phyloP scores from a whole-genome alignment of 202 grass and related monocot species.

The Cymbopogon flexuosus region DNA sequence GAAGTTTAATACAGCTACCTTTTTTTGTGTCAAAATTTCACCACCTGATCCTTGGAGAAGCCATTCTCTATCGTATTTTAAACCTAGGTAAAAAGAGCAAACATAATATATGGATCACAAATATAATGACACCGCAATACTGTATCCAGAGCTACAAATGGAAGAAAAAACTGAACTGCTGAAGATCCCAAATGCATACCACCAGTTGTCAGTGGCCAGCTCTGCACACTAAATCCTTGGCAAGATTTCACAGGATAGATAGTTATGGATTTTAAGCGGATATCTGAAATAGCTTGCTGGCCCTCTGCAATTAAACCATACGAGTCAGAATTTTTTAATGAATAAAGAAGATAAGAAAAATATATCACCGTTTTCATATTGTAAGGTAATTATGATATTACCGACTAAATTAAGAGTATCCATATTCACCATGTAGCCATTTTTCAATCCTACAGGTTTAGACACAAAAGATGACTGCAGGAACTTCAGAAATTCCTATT shows the following conservation, averaged over 20 bases:
- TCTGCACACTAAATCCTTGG: slow-evolving; percentile 63
- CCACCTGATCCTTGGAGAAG: slow-evolving; percentile 74
- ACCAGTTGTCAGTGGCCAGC: slow-evolving; percentile 67
- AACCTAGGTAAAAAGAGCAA: slow-evolving; percentile 45
- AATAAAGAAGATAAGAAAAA: background rate
- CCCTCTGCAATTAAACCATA: slow-evolving; percentile 34
- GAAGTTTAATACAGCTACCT: slow-evolving; percentile 32
- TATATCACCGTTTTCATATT: background rate
- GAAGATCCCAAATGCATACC: slow-evolving; percentile 44
- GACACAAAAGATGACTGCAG: slow-evolving; percentile 57
- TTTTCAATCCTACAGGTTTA: slow-evolving; percentile 31
- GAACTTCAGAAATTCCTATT: slow-evolving; percentile 67
- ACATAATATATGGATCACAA: background rate
- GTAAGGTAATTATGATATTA: slow-evolving; percentile 41
- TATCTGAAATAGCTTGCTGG: slow-evolving; percentile 35
- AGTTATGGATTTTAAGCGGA: slow-evolving; percentile 69
- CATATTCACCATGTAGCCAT: slow-evolving; percentile 34
- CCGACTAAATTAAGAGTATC: slow-evolving; percentile 49
- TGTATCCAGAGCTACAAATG: slow-evolving; percentile 24
- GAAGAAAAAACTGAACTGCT: slow-evolving; percentile 12
- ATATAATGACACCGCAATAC: background rate
- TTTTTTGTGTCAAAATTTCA: slow-evolving; percentile 91
- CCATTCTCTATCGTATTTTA: slow-evolving; percentile 97
- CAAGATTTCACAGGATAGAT: slow-evolving; percentile 97
- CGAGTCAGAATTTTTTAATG: background rate